Base-by-base conservation (phyloP, 106 monocot genomes). In the Dendrobium chrysotoxum region DNA sequence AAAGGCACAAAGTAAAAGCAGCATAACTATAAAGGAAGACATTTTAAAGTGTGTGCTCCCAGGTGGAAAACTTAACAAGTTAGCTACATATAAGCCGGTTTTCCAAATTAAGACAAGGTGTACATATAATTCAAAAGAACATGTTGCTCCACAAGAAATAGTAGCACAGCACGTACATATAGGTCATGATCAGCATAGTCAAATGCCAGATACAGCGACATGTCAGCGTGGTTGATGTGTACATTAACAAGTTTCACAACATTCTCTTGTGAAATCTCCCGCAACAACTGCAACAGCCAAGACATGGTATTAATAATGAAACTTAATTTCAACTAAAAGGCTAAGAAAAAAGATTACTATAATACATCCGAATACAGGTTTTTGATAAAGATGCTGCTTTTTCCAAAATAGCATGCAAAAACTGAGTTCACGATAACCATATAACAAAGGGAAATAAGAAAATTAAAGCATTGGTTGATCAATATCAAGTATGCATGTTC, bases 101-200 rank as follows among this genome's bases (percentile, higher is more conserved):
- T 1, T 20, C n/a, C 16, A 74, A n/a, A 21, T 74, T 74, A 42
- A 74, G 74, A 40, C 0, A 10, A 72, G 18, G 17, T 11, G 17
- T 42, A 40, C 74, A 40, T 40, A 74, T n/a, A 40, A 40, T 42
- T 20, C 38, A 40, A 13, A 42, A 40, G 18, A 10, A 15, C 4
- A 70, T 23, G 41, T 40, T 41, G 41, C 74, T 74, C 10, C 44
- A 76, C 13, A 76, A 47, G 23, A 75, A 42, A 17, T 42, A 15
- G 74, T 16, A 40, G 31, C 47, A 84, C 13, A 39, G 40, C 46
- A 84, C 95, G 72, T 86, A 99, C 98, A 88, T 95, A 99, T 10
- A 99, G 85, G 76, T 99, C 99, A 82, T 99, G 93, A 80, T 95
- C 99, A 38, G 99, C 99, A 85, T 95, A 99, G 75, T 99, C 99